phyloP scores from a whole-genome alignment of 2,329 filamentous ascomycete species.

The Aspergillus fumigatiaffinis region DNA sequence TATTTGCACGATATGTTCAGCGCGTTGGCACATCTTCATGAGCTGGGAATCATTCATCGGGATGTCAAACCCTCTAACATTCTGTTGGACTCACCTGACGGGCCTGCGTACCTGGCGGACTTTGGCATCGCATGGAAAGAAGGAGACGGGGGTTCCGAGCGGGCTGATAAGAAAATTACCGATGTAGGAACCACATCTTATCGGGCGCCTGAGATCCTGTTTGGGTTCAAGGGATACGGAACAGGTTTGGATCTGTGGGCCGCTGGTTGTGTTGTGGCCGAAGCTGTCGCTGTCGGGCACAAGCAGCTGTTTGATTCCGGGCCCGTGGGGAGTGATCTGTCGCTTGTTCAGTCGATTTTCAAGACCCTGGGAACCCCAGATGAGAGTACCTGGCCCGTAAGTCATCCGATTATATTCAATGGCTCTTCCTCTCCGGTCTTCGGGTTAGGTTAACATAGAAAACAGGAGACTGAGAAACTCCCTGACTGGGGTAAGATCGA shows the following conservation, averaged over 20 bases:
- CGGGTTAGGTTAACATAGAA: constrained; percentile 1
- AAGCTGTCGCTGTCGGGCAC: constrained; percentile 58
- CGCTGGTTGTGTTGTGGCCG: constrained; percentile 76
- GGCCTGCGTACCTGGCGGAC: constrained; percentile 77
- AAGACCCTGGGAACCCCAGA: constrained; percentile 85
- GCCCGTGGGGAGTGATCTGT: constrained; percentile 86
- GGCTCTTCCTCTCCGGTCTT: neutral
- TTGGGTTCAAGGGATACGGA: constrained; percentile 73
- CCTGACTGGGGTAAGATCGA: constrained; percentile 84
- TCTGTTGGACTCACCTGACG: constrained; percentile 62
- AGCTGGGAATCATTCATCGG: constrained; percentile 76
- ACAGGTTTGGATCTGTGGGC: constrained; percentile 83
- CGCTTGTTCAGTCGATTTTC: constrained; percentile 88
- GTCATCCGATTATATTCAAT: constrained; percentile 15
- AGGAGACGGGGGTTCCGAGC: constrained; percentile 56
- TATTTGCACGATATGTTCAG: constrained; percentile 66
- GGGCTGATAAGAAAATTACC: constrained; percentile 67
- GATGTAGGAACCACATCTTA: constrained; percentile 94
- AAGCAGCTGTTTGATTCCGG: constrained; percentile 76
- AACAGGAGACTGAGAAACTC: constrained; percentile 48
- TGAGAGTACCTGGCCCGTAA: constrained; percentile 72
- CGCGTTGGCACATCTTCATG: constrained; percentile 69
- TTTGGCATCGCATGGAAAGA: constrained; percentile 90
- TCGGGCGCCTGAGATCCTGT: constrained; percentile 83
- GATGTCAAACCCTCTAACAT: constrained; percentile 94